Conservation (phyloP, 169 alveolate species). For the Babesia microti region DNA sequence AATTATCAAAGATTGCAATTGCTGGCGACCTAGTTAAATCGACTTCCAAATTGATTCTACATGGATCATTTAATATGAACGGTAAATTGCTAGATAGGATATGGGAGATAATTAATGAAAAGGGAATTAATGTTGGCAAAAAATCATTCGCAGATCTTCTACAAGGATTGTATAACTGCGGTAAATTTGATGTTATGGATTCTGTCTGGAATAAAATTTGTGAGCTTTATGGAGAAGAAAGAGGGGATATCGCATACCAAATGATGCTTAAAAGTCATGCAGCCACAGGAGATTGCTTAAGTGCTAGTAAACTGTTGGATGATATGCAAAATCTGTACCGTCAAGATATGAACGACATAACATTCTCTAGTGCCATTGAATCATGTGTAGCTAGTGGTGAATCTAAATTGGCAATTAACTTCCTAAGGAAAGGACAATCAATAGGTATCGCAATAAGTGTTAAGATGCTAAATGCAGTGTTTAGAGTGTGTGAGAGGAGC, state of each 20-base stretch:
- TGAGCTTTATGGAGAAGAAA: background rate
- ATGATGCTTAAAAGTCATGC: slow-evolving; percentile 21
- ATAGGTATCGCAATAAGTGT: slow-evolving; percentile 1
- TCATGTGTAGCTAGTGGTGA: slow-evolving; percentile 36
- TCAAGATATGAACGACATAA: too few species aligned
- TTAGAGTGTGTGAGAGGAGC: slow-evolving; percentile 17
- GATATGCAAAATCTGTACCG: slow-evolving; percentile 7
- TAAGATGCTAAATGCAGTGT: slow-evolving; percentile 27
- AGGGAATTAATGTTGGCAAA: too few species aligned
- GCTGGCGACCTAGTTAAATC: too few species aligned
- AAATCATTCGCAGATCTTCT: too few species aligned
- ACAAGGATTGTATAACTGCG: too few species aligned
- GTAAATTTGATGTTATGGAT: slow-evolving; percentile 12
- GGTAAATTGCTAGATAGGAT: too few species aligned
- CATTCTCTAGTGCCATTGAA: slow-evolving; percentile 22
- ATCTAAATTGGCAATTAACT: slow-evolving; percentile 37
- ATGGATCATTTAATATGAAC: too few species aligned
- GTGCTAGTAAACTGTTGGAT: slow-evolving; percentile 11
- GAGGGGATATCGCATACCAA: slow-evolving; percentile 11
- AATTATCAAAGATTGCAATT: too few species aligned
- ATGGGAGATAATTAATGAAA: too few species aligned
- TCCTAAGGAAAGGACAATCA: slow-evolving; percentile 25
- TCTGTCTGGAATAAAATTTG: slow-evolving; percentile 9
- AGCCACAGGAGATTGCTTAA: slow-evolving; percentile 20
- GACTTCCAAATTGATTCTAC: too few species aligned